These are phyloP conservation scores for Curvularia sp. DNA, from an alignment of 2,329 filamentous ascomycete genomes.

Conservation along the genomic window DNA sequence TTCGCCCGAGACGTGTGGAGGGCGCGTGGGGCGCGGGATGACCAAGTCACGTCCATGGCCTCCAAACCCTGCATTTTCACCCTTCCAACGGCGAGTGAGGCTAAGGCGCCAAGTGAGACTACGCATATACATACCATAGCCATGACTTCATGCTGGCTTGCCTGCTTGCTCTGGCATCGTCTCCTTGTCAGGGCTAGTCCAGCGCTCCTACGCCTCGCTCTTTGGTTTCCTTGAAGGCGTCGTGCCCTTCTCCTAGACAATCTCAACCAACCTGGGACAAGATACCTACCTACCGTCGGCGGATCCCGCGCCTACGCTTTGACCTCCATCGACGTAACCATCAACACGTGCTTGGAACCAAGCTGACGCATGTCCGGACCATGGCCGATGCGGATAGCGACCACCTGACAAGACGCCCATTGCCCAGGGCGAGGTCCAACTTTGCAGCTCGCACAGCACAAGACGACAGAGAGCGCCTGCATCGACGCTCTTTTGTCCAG, in stretches of 20 bases:
- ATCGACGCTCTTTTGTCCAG: conserved; percentile 49
- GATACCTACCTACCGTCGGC: conserved; percentile 4
- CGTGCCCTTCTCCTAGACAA: neutral
- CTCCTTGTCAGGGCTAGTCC: conserved; percentile 15
- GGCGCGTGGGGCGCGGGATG: conserved; percentile 32
- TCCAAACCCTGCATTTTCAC: conserved; percentile 7
- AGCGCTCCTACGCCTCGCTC: conserved; percentile 1
- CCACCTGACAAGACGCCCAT: conserved; percentile 38
- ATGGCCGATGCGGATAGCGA: conserved; percentile 39
- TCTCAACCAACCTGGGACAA: neutral
- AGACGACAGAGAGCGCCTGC: conserved; percentile 56
- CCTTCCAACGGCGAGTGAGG: conserved; percentile 21
- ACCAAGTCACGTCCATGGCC: conserved; percentile 25
- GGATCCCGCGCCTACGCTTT: conserved; percentile 13
- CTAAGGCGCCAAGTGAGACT: conserved; percentile 31
- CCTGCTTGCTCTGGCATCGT: neutral
- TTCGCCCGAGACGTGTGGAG: conserved; percentile 24
- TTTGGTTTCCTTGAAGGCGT: conserved; percentile 4
- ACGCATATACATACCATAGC: conserved; percentile 8
- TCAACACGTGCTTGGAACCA: conserved; percentile 27
- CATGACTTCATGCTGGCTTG: conserved; percentile 1
- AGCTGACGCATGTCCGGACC: conserved; percentile 20
- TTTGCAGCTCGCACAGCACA: conserved; percentile 56
- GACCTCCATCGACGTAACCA: conserved; percentile 18
- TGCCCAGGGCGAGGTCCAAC: conserved; percentile 49